phyloP scores from a whole-genome alignment of 1,284 basidiomycete genomes.

The Tilletia indica region DNA sequence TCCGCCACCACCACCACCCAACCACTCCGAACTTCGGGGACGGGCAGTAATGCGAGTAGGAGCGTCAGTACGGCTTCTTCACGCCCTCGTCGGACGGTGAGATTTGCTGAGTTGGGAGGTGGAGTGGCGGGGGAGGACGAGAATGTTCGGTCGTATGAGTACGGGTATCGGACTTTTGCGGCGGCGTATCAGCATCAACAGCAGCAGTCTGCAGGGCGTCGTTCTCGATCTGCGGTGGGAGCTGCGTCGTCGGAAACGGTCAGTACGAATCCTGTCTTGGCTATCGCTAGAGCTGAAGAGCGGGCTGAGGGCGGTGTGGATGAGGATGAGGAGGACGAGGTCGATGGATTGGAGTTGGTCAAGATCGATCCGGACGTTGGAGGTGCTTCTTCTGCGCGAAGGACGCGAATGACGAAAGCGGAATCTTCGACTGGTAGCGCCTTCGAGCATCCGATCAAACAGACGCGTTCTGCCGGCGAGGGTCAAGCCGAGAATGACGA shows the following conservation, averaged over 20 bases:
- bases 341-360: neutral
- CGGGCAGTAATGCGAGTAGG: neutral
- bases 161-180: constrained; percentile 13
- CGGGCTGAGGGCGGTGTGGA: neutral
- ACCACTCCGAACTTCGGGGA: neutral
- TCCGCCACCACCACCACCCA: neutral
- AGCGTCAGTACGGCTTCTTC: neutral
- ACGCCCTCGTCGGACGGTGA: constrained; percentile 9
- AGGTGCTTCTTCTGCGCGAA: too few relatives aligned
- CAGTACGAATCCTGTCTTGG: constrained; percentile 1
- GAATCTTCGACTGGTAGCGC: neutral
- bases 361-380: neutral
- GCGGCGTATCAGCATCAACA: constrained; percentile 6
- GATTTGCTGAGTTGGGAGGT: neutral
- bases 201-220: too few relatives aligned
- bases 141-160: constrained; percentile 1
- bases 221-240: too few relatives aligned
- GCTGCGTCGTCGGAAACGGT: neutral
- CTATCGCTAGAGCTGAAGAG: neutral
- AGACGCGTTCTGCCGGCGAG: neutral
- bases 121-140: neutral
- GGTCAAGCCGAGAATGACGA: too few relatives aligned
- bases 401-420: neutral
- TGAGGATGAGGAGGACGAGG: neutral
- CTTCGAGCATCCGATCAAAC: neutral